Conservation (phyloP, 371 early-diverging fungal species). For the Mortierella sp. region DNA sequence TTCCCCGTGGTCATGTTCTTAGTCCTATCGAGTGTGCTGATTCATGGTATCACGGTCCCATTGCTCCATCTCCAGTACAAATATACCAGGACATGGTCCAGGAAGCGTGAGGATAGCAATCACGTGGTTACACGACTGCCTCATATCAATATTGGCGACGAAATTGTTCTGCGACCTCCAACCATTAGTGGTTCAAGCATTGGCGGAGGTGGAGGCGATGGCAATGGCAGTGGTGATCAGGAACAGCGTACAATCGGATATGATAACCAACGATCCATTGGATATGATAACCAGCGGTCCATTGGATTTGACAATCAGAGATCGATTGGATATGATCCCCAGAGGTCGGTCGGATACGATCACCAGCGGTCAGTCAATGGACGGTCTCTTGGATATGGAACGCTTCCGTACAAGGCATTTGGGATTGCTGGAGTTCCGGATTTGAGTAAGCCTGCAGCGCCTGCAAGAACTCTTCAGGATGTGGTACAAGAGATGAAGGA, state of each 20-base stretch:
- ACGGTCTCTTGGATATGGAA: constrained; percentile 38
- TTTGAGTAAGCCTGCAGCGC: constrained; percentile 19
- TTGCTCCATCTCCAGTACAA: constrained; percentile 63
- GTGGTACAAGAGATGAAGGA: constrained; percentile 50
- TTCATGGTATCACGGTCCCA: constrained; percentile 84
- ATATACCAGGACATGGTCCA: constrained; percentile 40
- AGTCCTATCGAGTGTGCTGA: constrained; percentile 74
- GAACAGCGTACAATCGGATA: constrained; percentile 36
- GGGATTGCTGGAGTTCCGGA: constrained; percentile 49
- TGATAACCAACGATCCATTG: constrained; percentile 21
- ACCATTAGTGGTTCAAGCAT: constrained; percentile 16
- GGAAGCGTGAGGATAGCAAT: constrained; percentile 12
- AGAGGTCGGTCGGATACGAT: constrained; percentile 36
- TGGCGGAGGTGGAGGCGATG: constrained; percentile 7
- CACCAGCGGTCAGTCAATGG: constrained; percentile 43
- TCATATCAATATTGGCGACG: constrained; percentile 20
- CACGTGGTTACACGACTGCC: constrained; percentile 23
- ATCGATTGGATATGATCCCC: constrained; percentile 35
- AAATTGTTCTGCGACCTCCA: constrained; percentile 19
- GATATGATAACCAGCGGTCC: constrained; percentile 28
- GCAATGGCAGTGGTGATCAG: constrained; percentile 6
- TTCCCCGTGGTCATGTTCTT: constrained; percentile 73
- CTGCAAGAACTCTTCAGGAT: constrained; percentile 44
- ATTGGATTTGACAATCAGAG: constrained; percentile 44
- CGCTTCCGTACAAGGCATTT: constrained; percentile 29